These are phyloP conservation scores for Vitis hybrid DNA, from an alignment of 177 flowering plant species.

Conservation along the genomic window DNA sequence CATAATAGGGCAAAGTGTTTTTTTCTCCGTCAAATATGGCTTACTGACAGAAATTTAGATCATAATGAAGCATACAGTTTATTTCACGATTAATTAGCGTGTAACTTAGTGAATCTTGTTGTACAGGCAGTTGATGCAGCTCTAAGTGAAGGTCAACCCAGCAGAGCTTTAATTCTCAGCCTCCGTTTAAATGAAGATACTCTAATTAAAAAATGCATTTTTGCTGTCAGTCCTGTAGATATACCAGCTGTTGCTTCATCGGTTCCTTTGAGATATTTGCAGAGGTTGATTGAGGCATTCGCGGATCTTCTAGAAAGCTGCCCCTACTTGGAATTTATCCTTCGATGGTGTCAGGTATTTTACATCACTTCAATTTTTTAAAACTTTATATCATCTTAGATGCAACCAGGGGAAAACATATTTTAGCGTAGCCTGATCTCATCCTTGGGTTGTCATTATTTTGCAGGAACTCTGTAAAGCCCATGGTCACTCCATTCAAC, in stretches of 20 bases:
- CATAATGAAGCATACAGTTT: neutral
- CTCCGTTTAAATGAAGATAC: slow-evolving; percentile 90
- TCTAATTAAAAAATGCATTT: slow-evolving; percentile 75
- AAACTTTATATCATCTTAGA: neutral
- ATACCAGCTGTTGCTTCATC: slow-evolving; percentile 70
- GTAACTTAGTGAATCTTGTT: slow-evolving; percentile 8
- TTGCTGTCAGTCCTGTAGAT: slow-evolving; percentile 66
- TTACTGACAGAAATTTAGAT: too few species aligned
- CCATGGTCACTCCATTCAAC: slow-evolving; percentile 78
- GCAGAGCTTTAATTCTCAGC: slow-evolving; percentile 75
- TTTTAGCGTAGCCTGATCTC: slow-evolving; percentile 1
- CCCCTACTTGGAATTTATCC: slow-evolving; percentile 87
- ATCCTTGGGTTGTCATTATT: slow-evolving; percentile 7
- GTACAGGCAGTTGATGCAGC: slow-evolving; percentile 83
- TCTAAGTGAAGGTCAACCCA: slow-evolving; percentile 56
- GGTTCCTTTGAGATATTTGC: slow-evolving; percentile 72
- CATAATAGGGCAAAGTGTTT: too few species aligned
- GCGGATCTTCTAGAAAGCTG: slow-evolving; percentile 80
- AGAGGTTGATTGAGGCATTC: slow-evolving; percentile 78
- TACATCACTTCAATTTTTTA: neutral
- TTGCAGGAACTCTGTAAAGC: slow-evolving; percentile 82
- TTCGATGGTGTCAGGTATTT: slow-evolving; percentile 87
- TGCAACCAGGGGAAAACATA: neutral
- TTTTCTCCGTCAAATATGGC: too few species aligned
- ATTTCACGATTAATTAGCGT: neutral